phyloP scores from a whole-genome alignment of 768 basidiomycete genomes.

The Holtermannia corniformis region DNA sequence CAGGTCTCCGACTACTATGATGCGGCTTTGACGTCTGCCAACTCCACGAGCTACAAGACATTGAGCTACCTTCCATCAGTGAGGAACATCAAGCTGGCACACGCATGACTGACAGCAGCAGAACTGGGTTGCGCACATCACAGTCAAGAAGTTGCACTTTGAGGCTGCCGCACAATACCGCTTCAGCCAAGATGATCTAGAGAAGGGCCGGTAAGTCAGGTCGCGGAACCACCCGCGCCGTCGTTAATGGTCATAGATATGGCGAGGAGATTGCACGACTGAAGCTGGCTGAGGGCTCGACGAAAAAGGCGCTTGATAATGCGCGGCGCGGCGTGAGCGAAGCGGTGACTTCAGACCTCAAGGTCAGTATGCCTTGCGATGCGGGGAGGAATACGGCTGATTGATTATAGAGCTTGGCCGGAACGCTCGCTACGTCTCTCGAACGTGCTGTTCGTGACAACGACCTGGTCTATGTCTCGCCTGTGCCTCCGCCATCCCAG shows the following conservation, averaged over 20 bases:
- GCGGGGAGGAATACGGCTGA: constrained; percentile 1
- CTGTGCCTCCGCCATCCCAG: constrained; percentile 63
- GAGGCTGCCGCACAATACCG: constrained; percentile 78
- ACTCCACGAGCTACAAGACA: constrained; percentile 29
- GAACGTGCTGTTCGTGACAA: constrained; percentile 78
- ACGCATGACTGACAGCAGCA: constrained; percentile 29
- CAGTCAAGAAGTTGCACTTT: constrained; percentile 77
- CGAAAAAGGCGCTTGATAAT: constrained; percentile 60
- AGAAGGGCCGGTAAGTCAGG: constrained; percentile 47
- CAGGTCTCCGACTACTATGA: constrained; percentile 57
- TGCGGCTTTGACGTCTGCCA: constrained; percentile 42
- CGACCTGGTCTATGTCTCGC: constrained; percentile 86
- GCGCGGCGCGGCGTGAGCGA: constrained; percentile 57
- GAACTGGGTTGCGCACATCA: constrained; percentile 73
- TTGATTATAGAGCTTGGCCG: constrained; percentile 57
- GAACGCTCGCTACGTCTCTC: constrained; percentile 58
- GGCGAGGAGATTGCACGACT: constrained; percentile 78
- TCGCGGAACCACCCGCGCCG: neutral
- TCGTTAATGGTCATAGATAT: constrained; percentile 51
- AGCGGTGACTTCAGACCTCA: constrained; percentile 65
- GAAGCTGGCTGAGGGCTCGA: constrained; percentile 54
- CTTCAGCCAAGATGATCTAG: constrained; percentile 79
- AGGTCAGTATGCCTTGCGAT: constrained; percentile 47
- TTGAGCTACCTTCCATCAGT: constrained; percentile 37
- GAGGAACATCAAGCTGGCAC: constrained; percentile 10